phyloP scores from a whole-genome alignment of 148 eudicot species.

The Rhododendron williamsianum region DNA sequence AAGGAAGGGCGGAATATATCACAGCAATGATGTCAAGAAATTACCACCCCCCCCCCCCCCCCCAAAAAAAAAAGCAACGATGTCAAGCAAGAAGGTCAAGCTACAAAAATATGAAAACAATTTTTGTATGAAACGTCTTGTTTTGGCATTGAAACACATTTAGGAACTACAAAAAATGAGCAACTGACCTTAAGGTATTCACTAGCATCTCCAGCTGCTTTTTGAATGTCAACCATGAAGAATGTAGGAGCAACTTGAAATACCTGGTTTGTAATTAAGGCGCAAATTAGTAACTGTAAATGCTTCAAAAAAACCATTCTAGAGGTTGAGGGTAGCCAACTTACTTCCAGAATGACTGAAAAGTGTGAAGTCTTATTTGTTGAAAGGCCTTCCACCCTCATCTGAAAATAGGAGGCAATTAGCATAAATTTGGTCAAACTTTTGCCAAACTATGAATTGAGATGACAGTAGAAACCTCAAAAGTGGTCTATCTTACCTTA shows the following conservation, averaged over 20 bases:
- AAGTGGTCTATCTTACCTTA: conserved; percentile 54
- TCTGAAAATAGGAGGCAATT: conserved; percentile 31
- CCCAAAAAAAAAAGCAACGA: not conserved
- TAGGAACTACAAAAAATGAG: not conserved
- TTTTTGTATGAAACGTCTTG: not conserved
- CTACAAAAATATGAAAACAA: not conserved
- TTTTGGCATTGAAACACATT: not conserved
- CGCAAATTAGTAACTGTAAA: not conserved
- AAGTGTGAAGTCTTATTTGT: conserved; percentile 64
- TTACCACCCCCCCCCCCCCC: no score
- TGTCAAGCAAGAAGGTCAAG: not conserved
- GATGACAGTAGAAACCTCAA: not conserved
- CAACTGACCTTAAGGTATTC: conserved; percentile 69
- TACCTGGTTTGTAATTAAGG: conserved; percentile 32
- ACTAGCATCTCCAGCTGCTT: conserved; percentile 66
- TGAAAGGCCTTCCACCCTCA: conserved; percentile 96
- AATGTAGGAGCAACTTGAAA: conserved; percentile 80
- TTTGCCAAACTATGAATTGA: not conserved
- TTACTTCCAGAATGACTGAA: conserved; percentile 79
- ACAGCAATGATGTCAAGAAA: not conserved
- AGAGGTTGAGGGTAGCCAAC: conserved; percentile 13
- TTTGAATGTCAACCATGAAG: conserved; percentile 89
- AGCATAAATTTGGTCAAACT: not conserved
- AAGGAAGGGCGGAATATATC: not conserved
- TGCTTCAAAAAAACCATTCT: not conserved